Evolutionary conservation across 345 rosid species (phyloP), one percentile per base, ranked within the genome.

Genomic region (Clausena lansium): DNA sequence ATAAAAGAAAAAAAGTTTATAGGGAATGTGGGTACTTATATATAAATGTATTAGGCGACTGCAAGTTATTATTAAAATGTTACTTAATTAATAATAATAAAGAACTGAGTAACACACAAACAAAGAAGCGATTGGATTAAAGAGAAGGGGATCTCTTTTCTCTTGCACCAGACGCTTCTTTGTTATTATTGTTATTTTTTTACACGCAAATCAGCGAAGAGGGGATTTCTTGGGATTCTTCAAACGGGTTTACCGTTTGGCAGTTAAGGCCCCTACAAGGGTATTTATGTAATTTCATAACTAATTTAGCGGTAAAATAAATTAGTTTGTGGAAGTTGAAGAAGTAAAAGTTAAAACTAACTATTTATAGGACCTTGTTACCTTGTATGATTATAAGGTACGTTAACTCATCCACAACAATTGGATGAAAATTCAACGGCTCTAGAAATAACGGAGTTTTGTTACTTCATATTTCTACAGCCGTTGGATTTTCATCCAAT

Each of bases 131-230:
- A 66, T 27, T 69, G 36, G 17, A 15, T 66, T 52, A 66, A 57
- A 73, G 72, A 75, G 47, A 41, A 27, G 9, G 78, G 39, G 76
- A 77, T 88, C 88, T 79, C 88, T 88, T 90, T 87, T 88, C 86
- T 79, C 90, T 92, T 90, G 90, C 83, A 72, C 71, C 68, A 74
- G 81, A 92, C 85, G 88, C 85, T 85, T 84, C 85, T 59, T 28
- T 24, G 17, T 45, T 45, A 13, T 3, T 45, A 30, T 30, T 30
- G 2, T 30, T 30, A 30, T 30, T 13, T 2, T 45, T 45, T 45
- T 33, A 71, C 72, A 76, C 81, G 78, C 78, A 74, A 80, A 61
- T 71, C 59, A 9, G 71, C 32, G 61, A 45, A 8, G 78, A 75
- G 66, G 78, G 77, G 66, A 60, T 73, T 83, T 77, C 66, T 74